These are phyloP conservation scores for Penicillium digitatum DNA, from an alignment of 2,329 filamentous ascomycete genomes.

Conservation along the genomic window DNA sequence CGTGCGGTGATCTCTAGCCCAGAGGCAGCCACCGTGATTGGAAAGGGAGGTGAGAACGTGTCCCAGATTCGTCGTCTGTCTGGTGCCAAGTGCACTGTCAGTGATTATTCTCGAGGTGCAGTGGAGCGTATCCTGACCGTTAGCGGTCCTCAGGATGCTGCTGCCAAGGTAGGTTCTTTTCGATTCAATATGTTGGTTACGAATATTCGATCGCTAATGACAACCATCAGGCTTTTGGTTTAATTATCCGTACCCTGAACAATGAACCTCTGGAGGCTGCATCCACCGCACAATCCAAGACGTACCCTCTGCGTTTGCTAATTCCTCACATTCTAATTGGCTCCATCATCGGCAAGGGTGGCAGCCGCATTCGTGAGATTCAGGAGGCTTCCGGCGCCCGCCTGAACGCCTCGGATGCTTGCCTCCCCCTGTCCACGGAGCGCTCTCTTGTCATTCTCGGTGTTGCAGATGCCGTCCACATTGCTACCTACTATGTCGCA, in stretches of 20 bases:
- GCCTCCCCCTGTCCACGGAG: constrained; percentile 90
- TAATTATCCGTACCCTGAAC: constrained; percentile 97
- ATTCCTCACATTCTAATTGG: constrained; percentile 97
- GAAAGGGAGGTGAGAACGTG: constrained; percentile 97
- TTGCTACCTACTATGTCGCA: constrained; percentile 97
- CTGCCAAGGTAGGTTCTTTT: constrained; percentile 71
- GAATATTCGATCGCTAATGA: constrained; percentile 14
- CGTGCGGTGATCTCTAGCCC: constrained; percentile 95
- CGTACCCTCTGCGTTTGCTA: constrained; percentile 89
- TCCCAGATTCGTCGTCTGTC: constrained; percentile 93
- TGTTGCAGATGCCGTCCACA: constrained; percentile 96
- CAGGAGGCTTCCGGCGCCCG: constrained; percentile 96
- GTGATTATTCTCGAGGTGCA: constrained; percentile 94
- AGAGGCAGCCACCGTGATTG: constrained; percentile 95
- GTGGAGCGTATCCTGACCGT: constrained; percentile 97
- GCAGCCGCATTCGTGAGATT: constrained; percentile 93
- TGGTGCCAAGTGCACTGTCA: constrained; percentile 96
- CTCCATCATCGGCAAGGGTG: constrained; percentile 96
- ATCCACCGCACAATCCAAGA: constrained; percentile 92
- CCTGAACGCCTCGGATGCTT: constrained; percentile 92
- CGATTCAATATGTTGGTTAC: background rate
- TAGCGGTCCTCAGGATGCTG: constrained; percentile 91
- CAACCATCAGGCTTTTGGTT: constrained; percentile 73
- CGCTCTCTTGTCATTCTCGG: constrained; percentile 97
- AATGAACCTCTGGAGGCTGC: constrained; percentile 86